Conservation (phyloP, 345 rosid species). For the Linum usitatissimum region DNA sequence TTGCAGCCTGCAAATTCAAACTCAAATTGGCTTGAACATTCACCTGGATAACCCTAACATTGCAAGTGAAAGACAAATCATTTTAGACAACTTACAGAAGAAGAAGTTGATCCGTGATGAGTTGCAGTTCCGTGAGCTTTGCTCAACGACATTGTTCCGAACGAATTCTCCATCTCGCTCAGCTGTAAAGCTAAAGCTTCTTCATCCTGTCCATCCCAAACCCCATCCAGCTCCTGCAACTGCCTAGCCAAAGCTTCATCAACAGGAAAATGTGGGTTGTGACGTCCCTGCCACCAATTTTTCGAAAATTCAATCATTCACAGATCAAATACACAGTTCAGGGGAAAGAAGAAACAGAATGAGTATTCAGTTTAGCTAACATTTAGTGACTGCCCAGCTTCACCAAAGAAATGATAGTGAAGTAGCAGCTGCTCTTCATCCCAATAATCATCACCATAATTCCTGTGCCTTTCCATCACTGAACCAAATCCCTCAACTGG, state of each 20-base stretch:
- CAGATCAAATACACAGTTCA: not conserved
- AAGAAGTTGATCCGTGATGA: not conserved
- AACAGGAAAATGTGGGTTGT: not conserved
- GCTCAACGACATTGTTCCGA: not conserved
- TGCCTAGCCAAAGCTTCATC: not conserved
- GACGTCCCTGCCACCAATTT: not conserved
- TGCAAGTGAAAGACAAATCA: not conserved
- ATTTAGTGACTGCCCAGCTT: not conserved
- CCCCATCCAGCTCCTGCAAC: not conserved
- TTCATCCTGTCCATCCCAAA: not conserved
- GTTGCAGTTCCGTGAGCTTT: not conserved
- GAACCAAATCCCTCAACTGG: not conserved
- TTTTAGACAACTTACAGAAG: not conserved
- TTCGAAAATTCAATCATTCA: not conserved
- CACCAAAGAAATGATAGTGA: constrained; percentile 1
- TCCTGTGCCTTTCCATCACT: not conserved
- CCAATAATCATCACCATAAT: not conserved
- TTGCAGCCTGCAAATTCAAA: not conserved
- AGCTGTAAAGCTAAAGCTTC: not conserved
- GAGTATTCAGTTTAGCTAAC: not conserved
- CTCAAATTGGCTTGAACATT: not conserved
- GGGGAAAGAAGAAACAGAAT: not conserved
- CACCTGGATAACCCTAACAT: not conserved
- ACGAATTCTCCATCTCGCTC: not conserved
- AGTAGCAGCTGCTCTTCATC: not conserved